phyloP scores from a whole-genome alignment of 495 filamentous ascomycete species.

The Oidiodendron maius region DNA sequence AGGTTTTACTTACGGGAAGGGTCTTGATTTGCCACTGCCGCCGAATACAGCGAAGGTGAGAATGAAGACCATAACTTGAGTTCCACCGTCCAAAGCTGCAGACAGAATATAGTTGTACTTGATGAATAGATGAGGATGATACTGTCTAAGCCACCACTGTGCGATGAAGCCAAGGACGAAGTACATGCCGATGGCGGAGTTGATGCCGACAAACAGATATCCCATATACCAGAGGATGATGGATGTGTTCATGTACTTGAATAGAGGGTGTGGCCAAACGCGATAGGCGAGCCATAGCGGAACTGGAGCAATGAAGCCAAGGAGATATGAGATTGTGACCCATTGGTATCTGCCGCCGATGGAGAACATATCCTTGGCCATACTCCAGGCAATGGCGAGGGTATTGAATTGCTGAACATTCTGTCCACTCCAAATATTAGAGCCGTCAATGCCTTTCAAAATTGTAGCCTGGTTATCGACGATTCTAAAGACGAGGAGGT shows the following conservation, averaged over 20 bases:
- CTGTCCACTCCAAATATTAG: slow-evolving; percentile 42
- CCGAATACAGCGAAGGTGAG: slow-evolving; percentile 55
- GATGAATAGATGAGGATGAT: slow-evolving; percentile 42
- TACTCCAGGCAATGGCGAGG: slow-evolving; percentile 37
- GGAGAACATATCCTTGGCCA: slow-evolving; percentile 36
- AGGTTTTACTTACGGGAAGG: too few relatives aligned
- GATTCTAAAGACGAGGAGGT: slow-evolving; percentile 15
- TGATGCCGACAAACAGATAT: slow-evolving; percentile 30
- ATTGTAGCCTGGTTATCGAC: slow-evolving; percentile 29
- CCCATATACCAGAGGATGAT: slow-evolving; percentile 26
- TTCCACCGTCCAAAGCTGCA: slow-evolving; percentile 50
- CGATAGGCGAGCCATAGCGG: slow-evolving; percentile 28
- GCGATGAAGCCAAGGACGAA: slow-evolving; percentile 32
- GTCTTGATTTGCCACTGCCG: slow-evolving; percentile 14
- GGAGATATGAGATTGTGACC: slow-evolving; percentile 28
- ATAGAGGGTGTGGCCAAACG: background rate
- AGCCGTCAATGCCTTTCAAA: slow-evolving; percentile 33
- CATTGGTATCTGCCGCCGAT: slow-evolving; percentile 28
- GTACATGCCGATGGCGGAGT: slow-evolving; percentile 28
- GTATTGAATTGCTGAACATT: slow-evolving; percentile 34
- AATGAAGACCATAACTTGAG: slow-evolving; percentile 45
- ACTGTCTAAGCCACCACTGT: slow-evolving; percentile 48
- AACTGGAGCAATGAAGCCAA: slow-evolving; percentile 31
- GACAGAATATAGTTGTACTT: slow-evolving; percentile 53
- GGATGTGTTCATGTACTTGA: slow-evolving; percentile 12